These are phyloP conservation scores for Botrytis medusae DNA, from an alignment of 2,329 filamentous ascomycete species.

Conservation along the genomic window DNA sequence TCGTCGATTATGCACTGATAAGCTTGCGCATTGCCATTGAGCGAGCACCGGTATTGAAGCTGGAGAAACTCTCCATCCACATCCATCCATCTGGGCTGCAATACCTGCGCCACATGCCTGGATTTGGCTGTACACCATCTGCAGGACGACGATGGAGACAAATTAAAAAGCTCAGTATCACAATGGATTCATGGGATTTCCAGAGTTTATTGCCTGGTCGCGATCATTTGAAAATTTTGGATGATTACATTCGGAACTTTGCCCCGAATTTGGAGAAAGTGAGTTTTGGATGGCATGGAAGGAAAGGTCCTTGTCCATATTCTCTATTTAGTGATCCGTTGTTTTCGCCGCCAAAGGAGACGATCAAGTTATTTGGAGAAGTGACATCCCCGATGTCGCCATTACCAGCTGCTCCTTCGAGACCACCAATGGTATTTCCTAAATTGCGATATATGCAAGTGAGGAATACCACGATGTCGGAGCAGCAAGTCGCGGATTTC, in stretches of 20 bases:
- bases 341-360: constrained; percentile 56
- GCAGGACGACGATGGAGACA: constrained; percentile 74
- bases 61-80: constrained; percentile 70
- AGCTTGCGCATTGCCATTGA: constrained; percentile 83
- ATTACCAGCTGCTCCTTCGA: constrained; percentile 52
- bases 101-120: constrained; percentile 73
- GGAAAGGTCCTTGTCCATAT: constrained; percentile 71
- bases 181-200: constrained; percentile 70
- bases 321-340: constrained; percentile 64
- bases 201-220: constrained; percentile 57
- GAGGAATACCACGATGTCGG: constrained; percentile 71
- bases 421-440: constrained; percentile 63
- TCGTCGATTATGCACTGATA: constrained; percentile 86
- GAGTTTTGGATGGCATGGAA: constrained; percentile 74
- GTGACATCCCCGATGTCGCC: constrained; percentile 65
- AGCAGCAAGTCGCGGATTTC: constrained; percentile 67
- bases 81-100: constrained; percentile 75
- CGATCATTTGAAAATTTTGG: constrained; percentile 75
- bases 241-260: constrained; percentile 75
- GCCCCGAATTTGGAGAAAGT: constrained; percentile 66
- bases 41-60: constrained; percentile 62
- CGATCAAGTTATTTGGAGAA: constrained; percentile 62
- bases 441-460: constrained; percentile 67
- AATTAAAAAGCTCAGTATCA: constrained; percentile 71
- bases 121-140: constrained; percentile 72